Evolutionary conservation across 2,329 filamentous ascomycete species (phyloP).

Genomic region (Alternaria panax): DNA sequence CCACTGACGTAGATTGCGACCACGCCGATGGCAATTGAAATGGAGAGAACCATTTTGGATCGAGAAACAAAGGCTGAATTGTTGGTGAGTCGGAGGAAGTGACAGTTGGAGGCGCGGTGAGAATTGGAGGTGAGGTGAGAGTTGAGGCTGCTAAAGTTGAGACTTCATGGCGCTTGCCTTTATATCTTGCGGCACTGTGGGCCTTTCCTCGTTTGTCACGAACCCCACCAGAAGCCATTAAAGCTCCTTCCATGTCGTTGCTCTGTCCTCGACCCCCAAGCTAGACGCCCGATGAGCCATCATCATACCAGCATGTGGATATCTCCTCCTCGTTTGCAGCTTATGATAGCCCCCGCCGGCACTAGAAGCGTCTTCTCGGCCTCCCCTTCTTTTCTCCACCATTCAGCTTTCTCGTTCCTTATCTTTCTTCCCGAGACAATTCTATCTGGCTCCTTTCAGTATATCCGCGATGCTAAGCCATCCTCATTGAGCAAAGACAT

Average conservation of each 20-base stretch:
- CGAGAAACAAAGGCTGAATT: neutral
- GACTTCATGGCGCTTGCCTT: neutral
- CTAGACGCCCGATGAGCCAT: neutral
- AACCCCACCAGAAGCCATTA: neutral
- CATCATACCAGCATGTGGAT: neutral
- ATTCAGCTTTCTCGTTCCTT: neutral
- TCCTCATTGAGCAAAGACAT: neutral
- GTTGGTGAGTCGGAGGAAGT: neutral
- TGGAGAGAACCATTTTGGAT: neutral
- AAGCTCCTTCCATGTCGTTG: neutral
- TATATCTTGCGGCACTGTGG: neutral
- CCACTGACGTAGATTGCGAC: neutral
- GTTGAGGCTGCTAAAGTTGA: neutral
- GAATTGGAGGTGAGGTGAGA: neutral
- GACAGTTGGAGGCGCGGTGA: neutral
- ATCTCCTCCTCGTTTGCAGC: neutral
- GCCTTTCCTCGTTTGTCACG: neutral
- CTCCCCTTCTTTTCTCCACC: neutral
- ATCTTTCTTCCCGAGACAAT: neutral
- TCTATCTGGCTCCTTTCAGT: neutral
- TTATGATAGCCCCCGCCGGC: too few species aligned
- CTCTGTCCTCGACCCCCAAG: neutral
- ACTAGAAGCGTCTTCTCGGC: neutral
- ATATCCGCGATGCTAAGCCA: neutral
- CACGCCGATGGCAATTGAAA: neutral